Conservation (phyloP, 2,329 filamentous ascomycete genomes). For the Fusarium secorum region DNA sequence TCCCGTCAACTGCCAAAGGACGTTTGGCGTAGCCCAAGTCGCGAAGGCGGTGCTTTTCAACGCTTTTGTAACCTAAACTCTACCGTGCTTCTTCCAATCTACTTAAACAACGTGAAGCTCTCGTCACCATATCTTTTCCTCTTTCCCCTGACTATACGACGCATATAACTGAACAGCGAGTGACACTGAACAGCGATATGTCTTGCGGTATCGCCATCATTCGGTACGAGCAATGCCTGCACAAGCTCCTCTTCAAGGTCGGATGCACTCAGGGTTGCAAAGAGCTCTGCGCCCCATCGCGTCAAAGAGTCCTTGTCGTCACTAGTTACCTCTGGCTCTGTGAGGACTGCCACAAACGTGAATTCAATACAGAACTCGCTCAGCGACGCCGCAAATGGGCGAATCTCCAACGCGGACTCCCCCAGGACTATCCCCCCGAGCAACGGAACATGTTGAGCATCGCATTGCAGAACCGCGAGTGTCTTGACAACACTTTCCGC, state of each 20-base stretch:
- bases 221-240: conserved; percentile 38
- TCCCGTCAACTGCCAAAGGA: background rate
- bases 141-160: background rate
- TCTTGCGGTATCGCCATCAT: conserved; percentile 44
- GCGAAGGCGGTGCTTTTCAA: background rate
- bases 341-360: conserved; percentile 37
- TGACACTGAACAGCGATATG: conserved; percentile 27
- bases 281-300: conserved; percentile 28
- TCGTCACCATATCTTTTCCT: background rate
- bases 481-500: conserved; percentile 2
- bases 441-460: background rate
- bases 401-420: background rate
- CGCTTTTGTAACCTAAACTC: background rate
- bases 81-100: background rate
- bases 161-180: background rate
- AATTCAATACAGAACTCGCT: conserved; percentile 7
- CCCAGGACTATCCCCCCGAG: background rate
- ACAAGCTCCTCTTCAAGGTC: conserved; percentile 41
- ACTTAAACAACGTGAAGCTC: background rate
- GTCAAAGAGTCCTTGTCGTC: conserved; percentile 32
- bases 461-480: background rate
- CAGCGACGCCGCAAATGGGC: conserved; percentile 17
- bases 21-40: conserved; percentile 10
- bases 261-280: conserved; percentile 41
- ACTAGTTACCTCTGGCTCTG: conserved; percentile 43